phyloP scores from a whole-genome alignment of 768 basidiomycete species.

The Mycena galericulata region DNA sequence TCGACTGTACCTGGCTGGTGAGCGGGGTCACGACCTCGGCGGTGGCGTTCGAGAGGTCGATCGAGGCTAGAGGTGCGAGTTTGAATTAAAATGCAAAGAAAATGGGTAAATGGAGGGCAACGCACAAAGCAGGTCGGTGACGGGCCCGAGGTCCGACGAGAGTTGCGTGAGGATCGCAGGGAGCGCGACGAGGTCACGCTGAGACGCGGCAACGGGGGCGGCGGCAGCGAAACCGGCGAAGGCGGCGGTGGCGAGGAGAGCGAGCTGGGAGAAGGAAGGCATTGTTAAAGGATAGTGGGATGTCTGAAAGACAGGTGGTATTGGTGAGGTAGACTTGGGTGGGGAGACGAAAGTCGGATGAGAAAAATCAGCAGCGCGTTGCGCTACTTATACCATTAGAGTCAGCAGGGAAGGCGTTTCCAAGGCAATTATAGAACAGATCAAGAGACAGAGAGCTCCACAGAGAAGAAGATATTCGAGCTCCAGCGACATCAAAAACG shows the following conservation, averaged over 20 bases:
- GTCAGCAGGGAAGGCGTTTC: neutral
- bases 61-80: constrained; percentile 8
- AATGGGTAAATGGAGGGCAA: neutral
- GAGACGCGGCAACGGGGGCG: constrained; percentile 13
- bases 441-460: neutral
- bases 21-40: constrained; percentile 18
- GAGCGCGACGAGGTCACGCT: constrained; percentile 18
- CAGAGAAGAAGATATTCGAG: neutral
- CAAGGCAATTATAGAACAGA: constrained; percentile 4
- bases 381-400: constrained; percentile 7
- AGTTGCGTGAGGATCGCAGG: constrained; percentile 26
- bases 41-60: constrained; percentile 23
- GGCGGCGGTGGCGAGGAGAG: constrained; percentile 26
- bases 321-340: constrained; percentile 9
- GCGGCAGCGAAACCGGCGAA: constrained; percentile 27
- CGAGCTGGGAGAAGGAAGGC: constrained; percentile 30
- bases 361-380: neutral
- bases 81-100: neutral
- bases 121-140: constrained; percentile 26
- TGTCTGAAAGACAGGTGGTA: constrained; percentile 29
- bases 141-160: constrained; percentile 12
- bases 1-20: constrained; percentile 1
- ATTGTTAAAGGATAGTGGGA: constrained; percentile 31
- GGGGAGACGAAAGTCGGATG: constrained; percentile 18
- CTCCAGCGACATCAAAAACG: constrained; percentile 4